A percentile compares a stretch with the other conserved stretches of the same genome.
Conservation (phyloP, 495 filamentous ascomycete genomes). For the Talaromyces wortmannii region DNA sequence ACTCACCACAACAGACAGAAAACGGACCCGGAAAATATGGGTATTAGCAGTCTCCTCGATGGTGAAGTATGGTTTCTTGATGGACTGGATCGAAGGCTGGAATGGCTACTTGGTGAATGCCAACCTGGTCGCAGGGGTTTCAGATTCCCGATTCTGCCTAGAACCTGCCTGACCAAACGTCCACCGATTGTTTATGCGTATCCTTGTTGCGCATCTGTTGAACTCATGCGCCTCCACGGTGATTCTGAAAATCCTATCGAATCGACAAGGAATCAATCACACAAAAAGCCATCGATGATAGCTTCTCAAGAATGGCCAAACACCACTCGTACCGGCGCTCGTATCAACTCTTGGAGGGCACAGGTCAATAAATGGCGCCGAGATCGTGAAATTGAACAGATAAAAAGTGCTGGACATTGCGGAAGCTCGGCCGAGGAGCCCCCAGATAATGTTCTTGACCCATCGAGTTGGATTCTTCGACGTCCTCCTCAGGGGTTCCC, state of each 20-base stretch:
- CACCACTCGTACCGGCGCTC: constrained; percentile 6
- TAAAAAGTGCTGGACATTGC: constrained; percentile 22
- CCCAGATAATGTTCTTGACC: constrained; percentile 31
- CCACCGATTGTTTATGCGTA: constrained; percentile 36
- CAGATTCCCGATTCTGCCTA: constrained; percentile 34
- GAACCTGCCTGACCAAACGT: constrained; percentile 35
- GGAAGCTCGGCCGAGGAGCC: constrained; percentile 33
- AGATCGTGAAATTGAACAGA: constrained; percentile 10
- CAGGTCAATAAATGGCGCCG: constrained; percentile 29
- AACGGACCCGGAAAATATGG: neutral
- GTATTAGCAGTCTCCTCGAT: neutral
- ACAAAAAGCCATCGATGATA: no score
- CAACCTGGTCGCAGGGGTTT: constrained; percentile 34
- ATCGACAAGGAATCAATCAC: no score
- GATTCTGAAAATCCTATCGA: constrained; percentile 24
- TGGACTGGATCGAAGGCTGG: constrained; percentile 26
- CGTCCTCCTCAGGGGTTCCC: constrained; percentile 35
- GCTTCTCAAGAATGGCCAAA: no score
- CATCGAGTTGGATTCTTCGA: constrained; percentile 34
- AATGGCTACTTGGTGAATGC: constrained; percentile 31
- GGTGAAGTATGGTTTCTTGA: constrained; percentile 28
- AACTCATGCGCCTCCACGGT: constrained; percentile 24
- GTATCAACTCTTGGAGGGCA: constrained; percentile 33
- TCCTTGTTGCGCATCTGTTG: constrained; percentile 24
- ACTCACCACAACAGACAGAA: no score